Conservation (phyloP, 345 rosid species). For the Linum usitatissimum region DNA sequence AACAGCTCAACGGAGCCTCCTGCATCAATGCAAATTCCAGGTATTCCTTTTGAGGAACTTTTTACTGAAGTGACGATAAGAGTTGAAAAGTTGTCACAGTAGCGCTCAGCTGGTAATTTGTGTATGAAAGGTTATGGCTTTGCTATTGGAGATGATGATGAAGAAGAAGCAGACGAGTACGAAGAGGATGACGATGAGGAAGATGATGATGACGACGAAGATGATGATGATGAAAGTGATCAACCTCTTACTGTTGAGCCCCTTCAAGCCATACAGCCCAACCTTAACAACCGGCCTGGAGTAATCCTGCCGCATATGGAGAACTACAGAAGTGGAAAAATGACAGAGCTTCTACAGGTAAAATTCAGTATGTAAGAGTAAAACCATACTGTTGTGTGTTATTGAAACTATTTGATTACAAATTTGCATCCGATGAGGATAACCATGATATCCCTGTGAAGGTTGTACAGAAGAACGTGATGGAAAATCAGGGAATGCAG, state of each 20-base stretch:
- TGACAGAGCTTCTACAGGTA: constrained; percentile 92
- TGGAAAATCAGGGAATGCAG: constrained; percentile 31
- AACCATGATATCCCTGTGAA: constrained; percentile 12
- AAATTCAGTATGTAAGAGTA: neutral
- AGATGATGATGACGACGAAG: constrained; percentile 3
- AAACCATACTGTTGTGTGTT: neutral
- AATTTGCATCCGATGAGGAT: constrained; percentile 1
- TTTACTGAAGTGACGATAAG: too few species aligned
- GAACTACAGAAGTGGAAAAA: constrained; percentile 52
- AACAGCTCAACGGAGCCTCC: constrained; percentile 5
- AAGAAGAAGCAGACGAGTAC: constrained; percentile 11
- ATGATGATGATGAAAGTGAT: constrained; percentile 18
- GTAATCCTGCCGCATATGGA: constrained; percentile 37
- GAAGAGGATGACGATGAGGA: neutral
- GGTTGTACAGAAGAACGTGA: constrained; percentile 87
- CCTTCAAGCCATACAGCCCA: constrained; percentile 43
- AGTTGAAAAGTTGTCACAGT: constrained; percentile 16
- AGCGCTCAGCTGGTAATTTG: constrained; percentile 16
- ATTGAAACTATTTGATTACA: neutral
- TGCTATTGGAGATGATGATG: constrained; percentile 19
- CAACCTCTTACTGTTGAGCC: constrained; percentile 63
- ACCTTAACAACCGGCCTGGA: constrained; percentile 21
- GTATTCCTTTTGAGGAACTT: constrained; percentile 50
- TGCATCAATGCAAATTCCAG: constrained; percentile 14
- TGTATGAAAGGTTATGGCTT: constrained; percentile 10